Conservation (phyloP, 2,329 filamentous ascomycete genomes). For the Penicillium hesseltinei region DNA sequence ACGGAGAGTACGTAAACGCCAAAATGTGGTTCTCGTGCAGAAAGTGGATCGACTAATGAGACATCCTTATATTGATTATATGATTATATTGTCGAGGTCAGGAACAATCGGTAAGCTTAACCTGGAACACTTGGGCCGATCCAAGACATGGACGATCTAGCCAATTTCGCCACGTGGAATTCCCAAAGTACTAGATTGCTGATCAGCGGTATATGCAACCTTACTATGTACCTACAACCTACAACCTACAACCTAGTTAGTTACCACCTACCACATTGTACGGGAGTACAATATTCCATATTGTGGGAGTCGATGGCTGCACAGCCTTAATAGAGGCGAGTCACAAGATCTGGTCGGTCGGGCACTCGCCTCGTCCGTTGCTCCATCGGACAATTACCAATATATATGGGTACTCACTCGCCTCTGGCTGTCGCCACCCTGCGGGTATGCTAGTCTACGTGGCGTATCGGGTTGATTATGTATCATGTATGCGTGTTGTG, state of each 20-base stretch:
- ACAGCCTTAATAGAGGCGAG: not conserved
- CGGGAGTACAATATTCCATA: not conserved
- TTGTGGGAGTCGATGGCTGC: not conserved
- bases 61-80: not conserved
- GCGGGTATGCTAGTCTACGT: not conserved
- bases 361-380: not conserved
- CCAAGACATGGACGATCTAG: not conserved
- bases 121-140: not conserved
- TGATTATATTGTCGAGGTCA: not conserved
- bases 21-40: not conserved
- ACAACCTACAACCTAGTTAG: no score
- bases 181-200: not conserved
- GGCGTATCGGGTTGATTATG: not conserved
- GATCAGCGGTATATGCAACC: not conserved
- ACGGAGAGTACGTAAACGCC: not conserved
- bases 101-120: not conserved
- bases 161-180: slow-evolving; percentile 8
- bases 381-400: not conserved
- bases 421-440: not conserved
- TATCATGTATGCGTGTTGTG: not conserved
- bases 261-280: not conserved
- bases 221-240: not conserved
- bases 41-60: not conserved
- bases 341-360: not conserved
- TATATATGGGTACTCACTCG: not conserved